A percentile compares a stretch with the other conserved stretches of the same genome.
Conservation (phyloP, 2,329 filamentous ascomycete genomes). For the Pseudopithomyces chartarum region DNA sequence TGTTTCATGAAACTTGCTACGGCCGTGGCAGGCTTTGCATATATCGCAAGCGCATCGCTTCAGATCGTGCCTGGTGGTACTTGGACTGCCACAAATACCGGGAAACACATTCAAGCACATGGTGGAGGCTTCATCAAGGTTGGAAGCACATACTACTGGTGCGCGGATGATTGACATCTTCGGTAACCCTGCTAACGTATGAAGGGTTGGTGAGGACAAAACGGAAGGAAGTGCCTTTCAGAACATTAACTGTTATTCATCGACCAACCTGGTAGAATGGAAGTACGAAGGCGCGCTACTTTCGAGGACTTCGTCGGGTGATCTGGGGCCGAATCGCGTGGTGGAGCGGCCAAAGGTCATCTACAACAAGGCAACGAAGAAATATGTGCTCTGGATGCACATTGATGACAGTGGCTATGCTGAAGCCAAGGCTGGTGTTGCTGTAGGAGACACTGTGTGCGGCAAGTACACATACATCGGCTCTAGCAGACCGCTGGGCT, state of each 20-base stretch:
- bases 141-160: slow-evolving; percentile 63
- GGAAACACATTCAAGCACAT: slow-evolving; percentile 68
- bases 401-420: slow-evolving; percentile 66
- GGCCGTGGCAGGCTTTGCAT: slow-evolving; percentile 21
- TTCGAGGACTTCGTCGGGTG: slow-evolving; percentile 57
- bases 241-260: slow-evolving; percentile 68
- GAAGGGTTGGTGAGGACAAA: slow-evolving; percentile 71
- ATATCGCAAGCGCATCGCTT: slow-evolving; percentile 33
- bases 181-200: neutral
- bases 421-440: slow-evolving; percentile 69
- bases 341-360: slow-evolving; percentile 72
- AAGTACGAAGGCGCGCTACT: slow-evolving; percentile 64
- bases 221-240: slow-evolving; percentile 64
- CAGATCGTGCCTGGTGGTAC: slow-evolving; percentile 47
- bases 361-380: slow-evolving; percentile 66
- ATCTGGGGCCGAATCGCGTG: slow-evolving; percentile 65
- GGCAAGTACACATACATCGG: slow-evolving; percentile 62
- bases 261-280: slow-evolving; percentile 59
- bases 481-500: slow-evolving; percentile 54
- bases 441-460: slow-evolving; percentile 63
- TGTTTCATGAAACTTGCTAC: slow-evolving; percentile 10
- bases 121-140: slow-evolving; percentile 67
- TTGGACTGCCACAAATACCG: slow-evolving; percentile 50
- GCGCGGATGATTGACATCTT: neutral
- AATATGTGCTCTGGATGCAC: slow-evolving; percentile 73